These are phyloP conservation scores for Pyrus bretschneideri DNA, from an alignment of 306 rosid species.

Conservation along the genomic window DNA sequence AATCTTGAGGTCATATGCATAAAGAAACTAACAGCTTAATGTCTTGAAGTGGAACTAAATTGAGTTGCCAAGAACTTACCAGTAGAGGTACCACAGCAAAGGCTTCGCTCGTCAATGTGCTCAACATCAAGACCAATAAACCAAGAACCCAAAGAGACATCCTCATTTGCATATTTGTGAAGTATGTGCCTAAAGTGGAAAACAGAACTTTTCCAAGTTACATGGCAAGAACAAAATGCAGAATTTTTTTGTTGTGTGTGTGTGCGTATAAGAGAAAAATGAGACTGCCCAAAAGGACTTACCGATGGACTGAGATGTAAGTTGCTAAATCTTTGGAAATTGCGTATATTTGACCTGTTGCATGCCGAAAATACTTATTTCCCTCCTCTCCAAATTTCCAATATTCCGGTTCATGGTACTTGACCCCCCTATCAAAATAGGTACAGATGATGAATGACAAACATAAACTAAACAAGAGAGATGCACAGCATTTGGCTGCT, in stretches of 20 bases:
- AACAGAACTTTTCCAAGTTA: not conserved
- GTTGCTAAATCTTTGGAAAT: conserved; percentile 56
- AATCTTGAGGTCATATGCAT: not conserved
- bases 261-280: not conserved
- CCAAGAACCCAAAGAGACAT: conserved; percentile 63
- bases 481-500: conserved; percentile 9
- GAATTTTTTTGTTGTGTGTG: not conserved
- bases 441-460: not conserved
- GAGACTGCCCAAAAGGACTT: not conserved
- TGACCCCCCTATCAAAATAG: conserved; percentile 30
- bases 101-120: conserved; percentile 53
- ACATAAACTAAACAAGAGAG: not conserved
- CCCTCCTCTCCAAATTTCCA: conserved; percentile 66
- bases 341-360: conserved; percentile 53
- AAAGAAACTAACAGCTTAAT: not conserved
- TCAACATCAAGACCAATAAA: conserved; percentile 58
- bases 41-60: not conserved
- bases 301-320: conserved; percentile 47
- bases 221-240: not conserved
- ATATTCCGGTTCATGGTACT: conserved; percentile 57
- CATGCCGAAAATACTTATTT: conserved; percentile 55
- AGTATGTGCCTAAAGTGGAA: conserved; percentile 35
- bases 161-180: conserved; percentile 56
- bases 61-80: conserved; percentile 23
- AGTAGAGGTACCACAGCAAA: conserved; percentile 51